Conservation (phyloP, 164 flowering plant species). For the Sextonia rubra region DNA sequence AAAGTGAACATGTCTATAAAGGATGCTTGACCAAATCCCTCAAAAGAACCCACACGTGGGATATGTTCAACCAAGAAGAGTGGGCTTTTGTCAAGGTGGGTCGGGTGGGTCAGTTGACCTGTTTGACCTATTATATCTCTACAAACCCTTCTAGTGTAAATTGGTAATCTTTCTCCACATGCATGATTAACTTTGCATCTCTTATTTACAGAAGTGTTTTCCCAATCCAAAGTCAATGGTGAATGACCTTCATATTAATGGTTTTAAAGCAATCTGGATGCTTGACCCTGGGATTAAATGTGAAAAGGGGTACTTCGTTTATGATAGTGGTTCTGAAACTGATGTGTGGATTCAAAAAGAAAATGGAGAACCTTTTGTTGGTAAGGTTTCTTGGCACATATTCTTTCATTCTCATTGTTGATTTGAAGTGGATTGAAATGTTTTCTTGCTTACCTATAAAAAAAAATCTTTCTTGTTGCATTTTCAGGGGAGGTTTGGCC, state of each 20-base stretch:
- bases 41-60: no score
- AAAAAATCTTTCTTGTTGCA: no score
- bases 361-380: slow-evolving; percentile 74
- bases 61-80: no score
- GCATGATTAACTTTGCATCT: neutral
- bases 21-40: no score
- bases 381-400: slow-evolving; percentile 29
- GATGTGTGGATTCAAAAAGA: slow-evolving; percentile 72
- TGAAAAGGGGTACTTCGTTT: slow-evolving; percentile 76
- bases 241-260: slow-evolving; percentile 57
- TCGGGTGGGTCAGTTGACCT: no score
- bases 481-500: slow-evolving; percentile 92
- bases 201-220: slow-evolving; percentile 52
- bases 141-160: neutral
- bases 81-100: no score
- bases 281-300: slow-evolving; percentile 91
- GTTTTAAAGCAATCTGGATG: slow-evolving; percentile 98
- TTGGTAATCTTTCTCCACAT: neutral
- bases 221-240: slow-evolving; percentile 69
- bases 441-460: neutral
- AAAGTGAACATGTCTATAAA: no score
- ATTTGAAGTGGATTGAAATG: neutral
- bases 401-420: neutral
- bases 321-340: slow-evolving; percentile 72
- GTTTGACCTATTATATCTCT: no score